A percentile compares a stretch with the other conserved stretches of the same genome.
Evolutionary conservation across 495 filamentous ascomycete species (phyloP).

Genomic region (Parmelia sp.): DNA sequence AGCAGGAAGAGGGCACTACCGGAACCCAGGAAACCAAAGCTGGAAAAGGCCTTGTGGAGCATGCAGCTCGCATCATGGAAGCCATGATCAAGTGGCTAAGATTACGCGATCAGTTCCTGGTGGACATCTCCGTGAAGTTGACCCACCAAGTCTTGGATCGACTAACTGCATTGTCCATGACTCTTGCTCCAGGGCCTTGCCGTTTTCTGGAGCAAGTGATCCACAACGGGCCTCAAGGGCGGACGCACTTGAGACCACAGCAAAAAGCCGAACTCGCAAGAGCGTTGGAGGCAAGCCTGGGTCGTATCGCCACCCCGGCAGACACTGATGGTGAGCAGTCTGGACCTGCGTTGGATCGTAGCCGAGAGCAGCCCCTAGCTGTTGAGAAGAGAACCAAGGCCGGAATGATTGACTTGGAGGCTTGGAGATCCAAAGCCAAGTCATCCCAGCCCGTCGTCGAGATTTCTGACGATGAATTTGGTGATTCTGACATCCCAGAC

Average conservation of each 20-base stretch:
- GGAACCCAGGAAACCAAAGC: constrained; percentile 37
- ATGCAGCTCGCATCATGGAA: constrained; percentile 57
- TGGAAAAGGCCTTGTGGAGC: constrained; percentile 51
- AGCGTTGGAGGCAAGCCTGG: constrained; percentile 70
- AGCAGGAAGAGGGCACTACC: constrained; percentile 38
- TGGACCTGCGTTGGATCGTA: constrained; percentile 16
- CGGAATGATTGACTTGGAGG: constrained; percentile 60
- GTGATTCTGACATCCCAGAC: constrained; percentile 37
- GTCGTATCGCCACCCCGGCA: constrained; percentile 45
- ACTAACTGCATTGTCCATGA: constrained; percentile 62
- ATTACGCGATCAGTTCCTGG: constrained; percentile 76
- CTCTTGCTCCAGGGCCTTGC: constrained; percentile 54
- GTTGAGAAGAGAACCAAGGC: constrained; percentile 52
- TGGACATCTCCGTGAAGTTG: constrained; percentile 61
- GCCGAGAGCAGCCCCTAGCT: constrained; percentile 16
- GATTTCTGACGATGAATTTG: constrained; percentile 44
- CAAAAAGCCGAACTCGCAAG: constrained; percentile 78
- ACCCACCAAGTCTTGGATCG: constrained; percentile 66
- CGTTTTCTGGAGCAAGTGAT: constrained; percentile 56
- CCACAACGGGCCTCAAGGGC: constrained; percentile 26
- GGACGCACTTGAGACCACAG: constrained; percentile 65
- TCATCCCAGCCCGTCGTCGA: constrained; percentile 26
- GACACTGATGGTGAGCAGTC: constrained; percentile 25
- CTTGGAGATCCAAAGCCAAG: constrained; percentile 33
- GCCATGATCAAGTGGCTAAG: constrained; percentile 76